These are phyloP conservation scores for Dactylellina leptospora DNA, from an alignment of 2,329 filamentous ascomycete genomes.

Conservation along the genomic window DNA sequence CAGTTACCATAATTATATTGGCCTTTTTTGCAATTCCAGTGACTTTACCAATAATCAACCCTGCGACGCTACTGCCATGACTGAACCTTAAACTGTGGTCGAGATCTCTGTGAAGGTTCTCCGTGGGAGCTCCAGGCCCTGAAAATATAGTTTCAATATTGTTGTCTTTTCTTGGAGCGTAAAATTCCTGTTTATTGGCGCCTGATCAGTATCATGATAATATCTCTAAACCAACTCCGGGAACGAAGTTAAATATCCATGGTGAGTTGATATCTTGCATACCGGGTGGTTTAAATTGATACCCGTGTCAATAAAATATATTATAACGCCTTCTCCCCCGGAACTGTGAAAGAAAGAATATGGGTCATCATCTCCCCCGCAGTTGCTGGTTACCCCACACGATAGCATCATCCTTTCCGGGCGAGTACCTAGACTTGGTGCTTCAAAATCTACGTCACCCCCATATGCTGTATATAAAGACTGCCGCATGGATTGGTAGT, in stretches of 20 bases:
- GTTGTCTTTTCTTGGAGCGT: not conserved
- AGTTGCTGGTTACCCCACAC: too few species aligned
- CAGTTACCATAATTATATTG: slow-evolving; percentile 13
- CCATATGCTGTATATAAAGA: slow-evolving; percentile 17
- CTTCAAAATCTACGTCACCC: slow-evolving; percentile 1
- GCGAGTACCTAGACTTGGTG: too few species aligned
- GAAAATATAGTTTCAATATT: slow-evolving; percentile 4
- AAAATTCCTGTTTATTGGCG: slow-evolving; percentile 22
- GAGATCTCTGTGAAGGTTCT: slow-evolving; percentile 6
- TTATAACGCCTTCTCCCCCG: slow-evolving; percentile 17
- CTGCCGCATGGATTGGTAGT: slow-evolving; percentile 1
- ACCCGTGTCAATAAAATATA: slow-evolving; percentile 43
- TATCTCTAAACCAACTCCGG: not conserved
- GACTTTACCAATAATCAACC: slow-evolving; percentile 22
- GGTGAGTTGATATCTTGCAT: not conserved
- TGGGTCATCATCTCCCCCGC: too few species aligned
- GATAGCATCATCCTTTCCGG: slow-evolving; percentile 36
- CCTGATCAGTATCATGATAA: not conserved
- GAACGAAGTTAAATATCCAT: not conserved
- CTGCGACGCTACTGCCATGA: slow-evolving; percentile 32
- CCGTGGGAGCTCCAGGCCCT: slow-evolving; percentile 7
- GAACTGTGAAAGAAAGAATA: too few species aligned
- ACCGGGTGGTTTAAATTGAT: slow-evolving; percentile 36
- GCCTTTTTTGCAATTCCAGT: slow-evolving; percentile 29
- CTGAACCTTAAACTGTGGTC: slow-evolving; percentile 32